phyloP scores from a whole-genome alignment of 169 alveolate genomes.

The Plasmodium gonderi region DNA sequence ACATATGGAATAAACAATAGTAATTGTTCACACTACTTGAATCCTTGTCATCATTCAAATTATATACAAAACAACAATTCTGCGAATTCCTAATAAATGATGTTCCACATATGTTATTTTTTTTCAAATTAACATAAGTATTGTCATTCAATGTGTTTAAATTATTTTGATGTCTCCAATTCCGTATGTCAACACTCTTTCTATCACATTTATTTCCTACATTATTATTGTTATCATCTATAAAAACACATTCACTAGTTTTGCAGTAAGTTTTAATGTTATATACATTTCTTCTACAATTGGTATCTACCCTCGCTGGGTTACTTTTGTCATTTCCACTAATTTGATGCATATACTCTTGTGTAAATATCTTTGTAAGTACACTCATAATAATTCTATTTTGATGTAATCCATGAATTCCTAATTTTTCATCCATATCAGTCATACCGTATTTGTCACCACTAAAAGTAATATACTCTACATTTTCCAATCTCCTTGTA shows the following conservation, averaged over 20 bases:
- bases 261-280: background rate
- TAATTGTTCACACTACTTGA: background rate
- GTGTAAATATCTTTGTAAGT: slow-evolving; percentile 5
- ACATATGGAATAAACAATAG: slow-evolving; percentile 31
- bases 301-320: background rate
- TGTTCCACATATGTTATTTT: background rate
- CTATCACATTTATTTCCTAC: background rate
- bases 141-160: background rate
- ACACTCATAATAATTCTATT: slow-evolving; percentile 5
- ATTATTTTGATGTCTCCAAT: background rate
- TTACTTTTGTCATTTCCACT: background rate
- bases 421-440: background rate
- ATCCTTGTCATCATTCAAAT: slow-evolving; percentile 10
- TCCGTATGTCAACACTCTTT: background rate
- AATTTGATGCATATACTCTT: background rate
- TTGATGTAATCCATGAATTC: background rate
- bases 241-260: background rate
- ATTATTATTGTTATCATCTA: background rate
- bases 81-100: background rate
- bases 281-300: background rate
- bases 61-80: slow-evolving; percentile 12
- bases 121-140: background rate
- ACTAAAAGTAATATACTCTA: background rate
- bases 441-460: background rate
- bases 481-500: background rate